These are phyloP conservation scores for Cucumis sativus DNA, from an alignment of 306 rosid species.

Conservation along the genomic window Cucumber_9930_V3 NC_026657.2:3320501-3321000, in stretches of 20 bases:
- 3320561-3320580: too few relatives aligned
- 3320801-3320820: background rate
- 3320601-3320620: too few relatives aligned
- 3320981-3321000: background rate
- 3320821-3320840: background rate
- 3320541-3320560: too few relatives aligned
- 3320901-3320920: background rate
- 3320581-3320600: too few relatives aligned
- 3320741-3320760: too few relatives aligned
- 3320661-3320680: background rate
- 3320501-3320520: too few relatives aligned
- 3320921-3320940: background rate
- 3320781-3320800: too few relatives aligned
- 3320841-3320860: background rate
- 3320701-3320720: background rate
- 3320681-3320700: background rate
- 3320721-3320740: background rate
- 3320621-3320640: too few relatives aligned
- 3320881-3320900: background rate
- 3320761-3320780: too few relatives aligned
- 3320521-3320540: too few relatives aligned
- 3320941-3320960: background rate
- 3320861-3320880: background rate
- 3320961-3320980: background rate
- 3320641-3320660: background rate